phyloP scores from a whole-genome alignment of 2,329 filamentous ascomycete species.

The Colletotrichum gloeosporioides region DNA sequence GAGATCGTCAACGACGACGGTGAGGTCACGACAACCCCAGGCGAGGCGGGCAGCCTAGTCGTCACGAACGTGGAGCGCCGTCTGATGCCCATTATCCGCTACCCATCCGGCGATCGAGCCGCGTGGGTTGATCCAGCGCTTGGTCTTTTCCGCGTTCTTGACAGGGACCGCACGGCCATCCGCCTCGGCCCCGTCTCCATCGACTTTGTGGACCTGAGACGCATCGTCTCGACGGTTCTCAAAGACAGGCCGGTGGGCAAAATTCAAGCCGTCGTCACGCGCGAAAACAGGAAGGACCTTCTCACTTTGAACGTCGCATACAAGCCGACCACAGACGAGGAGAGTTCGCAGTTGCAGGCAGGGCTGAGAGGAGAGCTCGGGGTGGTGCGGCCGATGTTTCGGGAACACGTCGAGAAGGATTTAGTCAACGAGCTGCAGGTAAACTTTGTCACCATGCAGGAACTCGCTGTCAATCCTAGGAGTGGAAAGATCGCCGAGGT shows the following conservation, averaged over 20 bases:
- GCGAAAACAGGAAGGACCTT: conserved; percentile 6
- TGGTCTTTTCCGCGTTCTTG: conserved; percentile 15
- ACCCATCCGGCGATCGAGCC: conserved; percentile 14
- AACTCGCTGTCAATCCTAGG: conserved; percentile 7
- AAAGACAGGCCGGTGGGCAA: neutral
- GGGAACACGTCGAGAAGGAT: conserved; percentile 11
- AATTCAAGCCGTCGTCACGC: conserved; percentile 5
- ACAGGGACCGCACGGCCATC: conserved; percentile 16
- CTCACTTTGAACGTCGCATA: conserved; percentile 1
- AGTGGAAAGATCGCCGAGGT: conserved; percentile 12
- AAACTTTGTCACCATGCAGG: conserved; percentile 3
- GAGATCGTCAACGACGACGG: conserved; percentile 13
- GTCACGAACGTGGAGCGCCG: conserved; percentile 13
- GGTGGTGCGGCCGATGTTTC: conserved; percentile 10
- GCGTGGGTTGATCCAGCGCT: conserved; percentile 7
- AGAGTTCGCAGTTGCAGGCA: neutral
- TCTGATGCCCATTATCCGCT: conserved; percentile 16
- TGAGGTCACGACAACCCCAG: neutral
- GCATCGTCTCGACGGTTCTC: conserved; percentile 1
- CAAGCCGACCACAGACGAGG: neutral
- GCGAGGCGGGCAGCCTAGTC: conserved; percentile 3
- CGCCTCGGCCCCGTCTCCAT: conserved; percentile 14
- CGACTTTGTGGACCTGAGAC: conserved; percentile 10
- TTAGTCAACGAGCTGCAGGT: conserved; percentile 2
- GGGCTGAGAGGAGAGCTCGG: neutral